phyloP scores from a whole-genome alignment of 2,329 filamentous ascomycete species.

The Xylariaceae sp. region DNA sequence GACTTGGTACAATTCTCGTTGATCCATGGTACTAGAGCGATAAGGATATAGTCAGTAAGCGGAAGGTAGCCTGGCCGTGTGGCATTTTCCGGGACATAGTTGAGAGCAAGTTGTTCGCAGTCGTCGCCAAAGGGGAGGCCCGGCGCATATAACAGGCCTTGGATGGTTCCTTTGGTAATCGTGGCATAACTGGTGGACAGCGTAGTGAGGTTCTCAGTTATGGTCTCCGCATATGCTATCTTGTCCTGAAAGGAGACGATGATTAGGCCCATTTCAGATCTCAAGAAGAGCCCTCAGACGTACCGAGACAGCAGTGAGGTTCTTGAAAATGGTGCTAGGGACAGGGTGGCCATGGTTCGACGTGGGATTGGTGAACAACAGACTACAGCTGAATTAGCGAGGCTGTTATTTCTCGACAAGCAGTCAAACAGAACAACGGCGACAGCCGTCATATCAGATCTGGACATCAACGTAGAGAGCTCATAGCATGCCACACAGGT shows the following conservation, averaged over 20 bases:
- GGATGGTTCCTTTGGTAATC: slow-evolving; percentile 55
- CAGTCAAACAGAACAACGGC: background rate
- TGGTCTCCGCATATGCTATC: slow-evolving; percentile 49
- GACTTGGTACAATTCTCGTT: slow-evolving; percentile 64
- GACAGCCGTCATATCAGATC: background rate
- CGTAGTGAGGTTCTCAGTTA: slow-evolving; percentile 62
- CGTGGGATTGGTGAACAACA: slow-evolving; percentile 56
- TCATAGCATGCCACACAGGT: background rate
- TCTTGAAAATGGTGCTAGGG: slow-evolving; percentile 50
- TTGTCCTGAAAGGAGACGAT: slow-evolving; percentile 30
- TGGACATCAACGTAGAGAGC: too few species aligned
- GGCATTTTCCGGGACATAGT: slow-evolving; percentile 69
- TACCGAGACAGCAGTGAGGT: slow-evolving; percentile 53
- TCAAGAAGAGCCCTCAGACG: slow-evolving; percentile 26
- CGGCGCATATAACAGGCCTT: slow-evolving; percentile 82
- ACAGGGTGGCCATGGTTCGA: slow-evolving; percentile 47
- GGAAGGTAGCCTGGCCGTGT: slow-evolving; percentile 68
- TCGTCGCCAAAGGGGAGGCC: slow-evolving; percentile 52
- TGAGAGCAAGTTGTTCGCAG: slow-evolving; percentile 58
- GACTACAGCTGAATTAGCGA: slow-evolving; percentile 35
- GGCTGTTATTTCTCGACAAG: background rate
- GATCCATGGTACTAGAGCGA: slow-evolving; percentile 86
- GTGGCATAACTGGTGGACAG: slow-evolving; percentile 64
- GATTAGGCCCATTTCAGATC: slow-evolving; percentile 21
- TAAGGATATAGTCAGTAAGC: slow-evolving; percentile 62